phyloP scores from a whole-genome alignment of 768 basidiomycete genomes.

The Clathrus columnatus region DNA sequence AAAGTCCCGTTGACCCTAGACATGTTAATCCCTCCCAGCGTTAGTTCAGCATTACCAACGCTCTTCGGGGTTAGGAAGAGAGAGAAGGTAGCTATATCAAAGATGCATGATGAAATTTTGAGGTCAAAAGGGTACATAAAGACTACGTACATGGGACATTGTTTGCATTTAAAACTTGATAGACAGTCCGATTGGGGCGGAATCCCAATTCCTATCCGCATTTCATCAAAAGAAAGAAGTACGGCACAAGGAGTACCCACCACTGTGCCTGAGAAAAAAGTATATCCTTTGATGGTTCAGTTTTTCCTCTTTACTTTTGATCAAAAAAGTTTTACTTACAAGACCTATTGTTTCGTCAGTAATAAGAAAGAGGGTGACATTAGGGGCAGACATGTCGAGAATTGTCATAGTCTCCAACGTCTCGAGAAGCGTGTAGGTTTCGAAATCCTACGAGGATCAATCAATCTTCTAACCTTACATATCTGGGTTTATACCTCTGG shows the following conservation, averaged over 20 bases:
- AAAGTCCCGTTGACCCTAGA: conserved; percentile 39
- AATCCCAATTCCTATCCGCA: conserved; percentile 30
- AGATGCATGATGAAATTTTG: neutral
- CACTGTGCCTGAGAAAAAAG: conserved; percentile 17
- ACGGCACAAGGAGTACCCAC: neutral
- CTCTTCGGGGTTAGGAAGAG: conserved; percentile 38
- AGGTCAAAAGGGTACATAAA: neutral
- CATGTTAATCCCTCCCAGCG: conserved; percentile 43
- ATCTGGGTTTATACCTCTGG: neutral
- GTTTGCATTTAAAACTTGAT: conserved; percentile 35
- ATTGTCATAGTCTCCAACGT: conserved; percentile 42
- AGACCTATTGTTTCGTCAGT: conserved; percentile 45
- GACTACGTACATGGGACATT: conserved; percentile 37
- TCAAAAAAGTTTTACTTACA: conserved; percentile 13
- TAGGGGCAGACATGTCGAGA: conserved; percentile 32
- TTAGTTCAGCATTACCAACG: conserved; percentile 43
- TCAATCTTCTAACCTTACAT: neutral
- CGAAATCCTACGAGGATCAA: conserved; percentile 26
- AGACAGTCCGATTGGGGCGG: conserved; percentile 41
- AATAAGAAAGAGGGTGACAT: conserved; percentile 39
- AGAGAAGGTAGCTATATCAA: conserved; percentile 40
- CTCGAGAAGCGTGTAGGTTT: conserved; percentile 36
- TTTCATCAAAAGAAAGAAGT: neutral
- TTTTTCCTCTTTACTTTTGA: neutral
- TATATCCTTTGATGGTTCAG: conserved; percentile 20